Base-by-base conservation (phyloP, 305 asterid genomes). In the Solanum hybrid region DNA sequence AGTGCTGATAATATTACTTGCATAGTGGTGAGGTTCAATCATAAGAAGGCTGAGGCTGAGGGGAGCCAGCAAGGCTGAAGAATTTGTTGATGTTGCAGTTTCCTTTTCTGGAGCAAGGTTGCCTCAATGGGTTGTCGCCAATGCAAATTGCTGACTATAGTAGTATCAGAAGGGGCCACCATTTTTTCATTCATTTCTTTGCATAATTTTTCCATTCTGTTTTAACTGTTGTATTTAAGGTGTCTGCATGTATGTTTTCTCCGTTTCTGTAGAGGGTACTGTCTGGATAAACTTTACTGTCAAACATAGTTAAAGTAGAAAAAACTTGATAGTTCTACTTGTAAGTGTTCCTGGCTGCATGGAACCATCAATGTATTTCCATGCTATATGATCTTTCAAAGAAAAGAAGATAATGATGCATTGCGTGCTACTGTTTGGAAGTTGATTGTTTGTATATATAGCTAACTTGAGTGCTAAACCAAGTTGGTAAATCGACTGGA, bases 1-100 rank as follows among this genome's bases (percentile, higher is more conserved):
- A 97, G 99, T 90, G 99, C 99, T 5, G 99, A 97, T 91, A 97
- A 97, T 89, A 97, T 97, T 92, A 97, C 99, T 80, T 97, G 99
- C 94, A 96, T 97, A 31, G 99, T 96, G 51, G 99, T 97, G 91
- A 97, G 97, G 94, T 92, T 97, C 90, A 94, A 94, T 90, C 98
- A 94, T 36, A 90, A 91, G 76, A 90, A 91, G 83, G 87, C 86
- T 20, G 92, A 84, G 35, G 79, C 89, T 0, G 94, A 92, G 92
- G 91, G 78, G 78, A 77, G 85, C 87, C 88, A 88, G 83, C 89
- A 75, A 57, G 93, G 92, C 46, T 91, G 93, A 88, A 78, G 89
- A 89, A 61, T 83, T 84, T 81, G 89, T 51, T 9, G 89, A 57
- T 85, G 89, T 86, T 86, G 90, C 88, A 85, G 40, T n/a, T 85